phyloP scores from a whole-genome alignment of 805 yeast species.

The Kregervanrija fluxuum region DNA sequence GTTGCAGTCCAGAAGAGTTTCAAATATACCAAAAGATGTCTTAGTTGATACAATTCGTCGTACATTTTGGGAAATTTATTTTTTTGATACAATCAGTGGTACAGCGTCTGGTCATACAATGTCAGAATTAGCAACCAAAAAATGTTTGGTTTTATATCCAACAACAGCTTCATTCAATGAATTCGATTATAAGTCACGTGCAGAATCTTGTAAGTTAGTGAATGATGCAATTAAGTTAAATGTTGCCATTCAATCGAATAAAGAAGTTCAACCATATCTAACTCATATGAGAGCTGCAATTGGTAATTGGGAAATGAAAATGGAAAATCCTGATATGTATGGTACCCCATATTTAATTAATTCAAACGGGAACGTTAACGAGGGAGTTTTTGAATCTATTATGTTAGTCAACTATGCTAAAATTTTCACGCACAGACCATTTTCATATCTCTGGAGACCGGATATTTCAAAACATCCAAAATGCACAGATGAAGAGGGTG shows the following conservation, averaged over 20 bases:
- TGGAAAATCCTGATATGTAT: conserved; percentile 36
- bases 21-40: conserved; percentile 15
- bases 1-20: conserved; percentile 13
- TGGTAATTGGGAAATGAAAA: conserved; percentile 43
- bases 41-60: conserved; percentile 33
- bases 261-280: conserved; percentile 30
- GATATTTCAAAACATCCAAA: conserved; percentile 36
- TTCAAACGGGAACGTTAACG: conserved; percentile 39
- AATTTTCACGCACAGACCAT: conserved; percentile 48
- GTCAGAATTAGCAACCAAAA: conserved; percentile 31
- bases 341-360: conserved; percentile 37
- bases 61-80: conserved; percentile 46
- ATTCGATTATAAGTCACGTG: conserved; percentile 42
- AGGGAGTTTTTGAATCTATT: conserved; percentile 46
- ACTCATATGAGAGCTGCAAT: conserved; percentile 38
- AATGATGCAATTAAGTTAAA: conserved; percentile 43
- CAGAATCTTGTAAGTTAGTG: conserved; percentile 40
- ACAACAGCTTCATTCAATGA: conserved; percentile 24
- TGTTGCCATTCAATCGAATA: conserved; percentile 34
- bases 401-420: conserved; percentile 43
- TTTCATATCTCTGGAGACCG: conserved; percentile 45
- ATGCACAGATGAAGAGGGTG: conserved; percentile 27
- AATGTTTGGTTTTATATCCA: conserved; percentile 35
- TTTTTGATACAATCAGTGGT: conserved; percentile 45
- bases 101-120: conserved; percentile 44